Percentiles rank a stretch among this genome's conserved stretches.
Evolutionary conservation across 352 stramenopile genomes (phyloP).

Genomic region (Phytophthora rubi): DNA sequence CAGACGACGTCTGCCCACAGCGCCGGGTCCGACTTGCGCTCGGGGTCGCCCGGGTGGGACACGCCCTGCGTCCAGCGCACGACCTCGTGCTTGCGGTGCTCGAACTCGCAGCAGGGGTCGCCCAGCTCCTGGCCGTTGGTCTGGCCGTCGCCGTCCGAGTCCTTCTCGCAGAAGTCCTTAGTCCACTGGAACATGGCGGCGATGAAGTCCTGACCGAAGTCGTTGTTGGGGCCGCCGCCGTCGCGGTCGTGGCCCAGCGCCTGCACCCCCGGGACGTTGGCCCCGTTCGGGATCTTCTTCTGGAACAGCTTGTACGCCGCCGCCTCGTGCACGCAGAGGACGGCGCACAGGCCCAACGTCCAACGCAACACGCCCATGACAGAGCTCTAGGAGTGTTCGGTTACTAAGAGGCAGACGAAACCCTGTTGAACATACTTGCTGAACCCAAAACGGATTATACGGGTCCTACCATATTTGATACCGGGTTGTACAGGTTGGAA

Average conservation of each 20-base stretch:
- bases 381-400: not conserved
- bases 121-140: conserved; percentile 38
- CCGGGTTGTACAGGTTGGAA: not conserved
- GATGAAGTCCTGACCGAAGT: conserved; percentile 57
- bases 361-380: not conserved
- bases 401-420: not conserved
- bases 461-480: not conserved
- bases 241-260: conserved; percentile 40
- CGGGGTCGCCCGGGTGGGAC: conserved; percentile 37
- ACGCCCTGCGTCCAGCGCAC: conserved; percentile 39
- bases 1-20: conserved; percentile 41
- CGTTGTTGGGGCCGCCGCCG: conserved; percentile 40
- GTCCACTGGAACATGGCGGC: conserved; percentile 45
- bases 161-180: conserved; percentile 52
- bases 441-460: not conserved
- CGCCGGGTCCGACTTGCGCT: conserved; percentile 25
- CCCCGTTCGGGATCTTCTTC: conserved; percentile 36
- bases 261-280: conserved; percentile 36
- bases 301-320: conserved; percentile 35
- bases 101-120: conserved; percentile 65
- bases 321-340: not conserved
- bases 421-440: not conserved
- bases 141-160: conserved; percentile 37
- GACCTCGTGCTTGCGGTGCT: conserved; percentile 26
- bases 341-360: not conserved